phyloP scores from a whole-genome alignment of 306 rosid species.

The Pyrus communis region DNA sequence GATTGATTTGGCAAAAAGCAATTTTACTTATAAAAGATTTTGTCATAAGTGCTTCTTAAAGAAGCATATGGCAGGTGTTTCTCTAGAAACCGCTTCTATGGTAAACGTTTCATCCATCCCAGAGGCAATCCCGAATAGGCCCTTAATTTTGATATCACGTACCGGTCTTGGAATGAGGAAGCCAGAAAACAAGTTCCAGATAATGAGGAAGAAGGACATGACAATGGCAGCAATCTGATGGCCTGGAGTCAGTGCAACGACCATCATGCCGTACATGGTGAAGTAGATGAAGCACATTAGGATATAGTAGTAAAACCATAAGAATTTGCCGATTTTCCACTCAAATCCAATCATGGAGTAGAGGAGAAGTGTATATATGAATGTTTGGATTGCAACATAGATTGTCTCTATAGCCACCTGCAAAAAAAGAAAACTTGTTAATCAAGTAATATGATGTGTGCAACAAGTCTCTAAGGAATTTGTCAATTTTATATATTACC shows the following conservation, averaged over 20 bases:
- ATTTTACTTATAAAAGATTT: too few species aligned
- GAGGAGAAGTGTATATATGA: slow-evolving; percentile 23
- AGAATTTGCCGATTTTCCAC: slow-evolving; percentile 19
- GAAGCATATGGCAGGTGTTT: too few species aligned
- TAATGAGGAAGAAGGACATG: slow-evolving; percentile 32
- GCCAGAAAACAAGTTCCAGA: slow-evolving; percentile 45
- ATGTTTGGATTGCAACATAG: slow-evolving; percentile 27
- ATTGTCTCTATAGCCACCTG: slow-evolving; percentile 40
- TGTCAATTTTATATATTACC: slow-evolving; percentile 10
- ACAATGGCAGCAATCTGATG: slow-evolving; percentile 37
- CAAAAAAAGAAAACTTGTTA: neutral
- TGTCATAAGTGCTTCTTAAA: too few species aligned
- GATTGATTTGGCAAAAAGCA: neutral
- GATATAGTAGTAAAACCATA: slow-evolving; percentile 30
- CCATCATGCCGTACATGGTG: slow-evolving; percentile 46
- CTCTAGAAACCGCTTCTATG: too few species aligned
- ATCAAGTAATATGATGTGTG: neutral
- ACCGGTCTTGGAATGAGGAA: slow-evolving; percentile 38
- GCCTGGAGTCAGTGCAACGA: slow-evolving; percentile 40
- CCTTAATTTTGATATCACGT: neutral
- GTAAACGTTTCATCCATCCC: too few species aligned
- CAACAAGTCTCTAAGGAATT: neutral
- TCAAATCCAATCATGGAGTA: slow-evolving; percentile 43
- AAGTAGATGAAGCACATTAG: slow-evolving; percentile 38
- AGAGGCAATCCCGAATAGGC: neutral